Conservation (phyloP, 75 land plant species). For the Selaginella tamariscina region DNA sequence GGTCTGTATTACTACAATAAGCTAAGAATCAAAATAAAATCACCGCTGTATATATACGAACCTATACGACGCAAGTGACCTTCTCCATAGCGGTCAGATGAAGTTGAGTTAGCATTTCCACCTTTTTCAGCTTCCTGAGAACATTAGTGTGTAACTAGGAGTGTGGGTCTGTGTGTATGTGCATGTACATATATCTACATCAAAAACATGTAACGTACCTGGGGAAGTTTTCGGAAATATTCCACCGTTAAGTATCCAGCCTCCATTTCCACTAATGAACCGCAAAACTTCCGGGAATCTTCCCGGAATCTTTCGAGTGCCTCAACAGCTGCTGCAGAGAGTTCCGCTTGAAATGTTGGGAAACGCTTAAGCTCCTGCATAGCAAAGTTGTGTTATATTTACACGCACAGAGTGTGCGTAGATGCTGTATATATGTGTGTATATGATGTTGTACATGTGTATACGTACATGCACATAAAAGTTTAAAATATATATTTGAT, state of each 20-base stretch:
- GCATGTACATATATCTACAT: too few species aligned
- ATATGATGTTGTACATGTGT: too few species aligned
- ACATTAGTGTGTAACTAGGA: too few species aligned
- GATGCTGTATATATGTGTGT: too few species aligned
- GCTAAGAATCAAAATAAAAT: too few species aligned
- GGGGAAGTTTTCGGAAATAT: slow-evolving; percentile 6
- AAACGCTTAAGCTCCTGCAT: slow-evolving; percentile 13
- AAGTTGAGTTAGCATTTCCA: not conserved
- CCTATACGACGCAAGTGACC: slow-evolving; percentile 13
- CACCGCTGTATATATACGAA: not conserved
- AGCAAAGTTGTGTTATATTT: too few species aligned
- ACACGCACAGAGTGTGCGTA: too few species aligned
- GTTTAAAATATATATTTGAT: not conserved
- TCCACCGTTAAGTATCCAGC: slow-evolving; percentile 8
- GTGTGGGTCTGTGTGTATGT: too few species aligned
- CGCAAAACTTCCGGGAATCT: not conserved
- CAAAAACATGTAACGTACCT: too few species aligned
- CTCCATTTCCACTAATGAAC: not conserved
- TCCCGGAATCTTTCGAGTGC: slow-evolving; percentile 6
- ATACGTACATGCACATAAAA: not conserved
- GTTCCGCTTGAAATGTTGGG: slow-evolving; percentile 9
- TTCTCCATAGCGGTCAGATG: slow-evolving; percentile 9
- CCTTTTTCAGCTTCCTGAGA: not conserved
- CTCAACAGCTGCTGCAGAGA: slow-evolving; percentile 12
- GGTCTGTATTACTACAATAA: too few species aligned